Evolutionary conservation across 495 filamentous ascomycete genomes (phyloP).

Genomic region (Cryomyces antarcticus): DNA sequence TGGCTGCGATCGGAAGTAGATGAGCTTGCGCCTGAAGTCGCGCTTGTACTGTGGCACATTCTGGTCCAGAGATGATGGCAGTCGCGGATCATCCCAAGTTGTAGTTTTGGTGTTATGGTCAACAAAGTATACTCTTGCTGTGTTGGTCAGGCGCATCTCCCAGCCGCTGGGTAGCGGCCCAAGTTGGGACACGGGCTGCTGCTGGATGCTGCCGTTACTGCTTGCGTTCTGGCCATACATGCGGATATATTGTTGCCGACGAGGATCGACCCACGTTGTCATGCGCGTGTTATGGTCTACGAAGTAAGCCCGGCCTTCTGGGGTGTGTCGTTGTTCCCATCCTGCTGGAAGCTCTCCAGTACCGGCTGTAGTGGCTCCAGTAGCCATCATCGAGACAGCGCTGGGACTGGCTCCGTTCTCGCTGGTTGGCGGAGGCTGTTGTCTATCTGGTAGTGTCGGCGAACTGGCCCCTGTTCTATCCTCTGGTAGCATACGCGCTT

Average conservation of each 20-base stretch:
- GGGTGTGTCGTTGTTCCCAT: conserved; percentile 91
- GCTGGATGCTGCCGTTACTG: conserved; percentile 73
- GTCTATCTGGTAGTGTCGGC: conserved; percentile 51
- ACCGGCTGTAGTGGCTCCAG: conserved; percentile 82
- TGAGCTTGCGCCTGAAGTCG: conserved; percentile 91
- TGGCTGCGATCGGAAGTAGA: conserved; percentile 97
- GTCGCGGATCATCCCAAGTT: conserved; percentile 94
- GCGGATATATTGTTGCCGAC: conserved; percentile 91
- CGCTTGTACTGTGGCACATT: conserved; percentile 99
- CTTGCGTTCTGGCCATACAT: conserved; percentile 77
- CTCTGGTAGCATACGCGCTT: conserved; percentile 87
- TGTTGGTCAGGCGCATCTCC: conserved; percentile 99
- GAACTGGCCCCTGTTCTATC: conserved; percentile 89
- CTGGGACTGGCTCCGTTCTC: conserved; percentile 27
- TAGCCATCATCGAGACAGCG: conserved; percentile 75
- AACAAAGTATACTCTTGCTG: conserved; percentile 93
- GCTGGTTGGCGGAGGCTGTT: conserved; percentile 30
- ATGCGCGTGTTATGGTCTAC: conserved; percentile 99
- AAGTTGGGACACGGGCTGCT: conserved; percentile 92
- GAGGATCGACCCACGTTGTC: conserved; percentile 97
- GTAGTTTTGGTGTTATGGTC: conserved; percentile 99
- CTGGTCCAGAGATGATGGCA: conserved; percentile 92
- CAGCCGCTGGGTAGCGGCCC: conserved; percentile 94
- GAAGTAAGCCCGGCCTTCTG: conserved; percentile 88
- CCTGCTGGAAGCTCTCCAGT: conserved; percentile 87